phyloP scores from a whole-genome alignment of 352 stramenopile species.

The Globisporangium paddicum region DNA sequence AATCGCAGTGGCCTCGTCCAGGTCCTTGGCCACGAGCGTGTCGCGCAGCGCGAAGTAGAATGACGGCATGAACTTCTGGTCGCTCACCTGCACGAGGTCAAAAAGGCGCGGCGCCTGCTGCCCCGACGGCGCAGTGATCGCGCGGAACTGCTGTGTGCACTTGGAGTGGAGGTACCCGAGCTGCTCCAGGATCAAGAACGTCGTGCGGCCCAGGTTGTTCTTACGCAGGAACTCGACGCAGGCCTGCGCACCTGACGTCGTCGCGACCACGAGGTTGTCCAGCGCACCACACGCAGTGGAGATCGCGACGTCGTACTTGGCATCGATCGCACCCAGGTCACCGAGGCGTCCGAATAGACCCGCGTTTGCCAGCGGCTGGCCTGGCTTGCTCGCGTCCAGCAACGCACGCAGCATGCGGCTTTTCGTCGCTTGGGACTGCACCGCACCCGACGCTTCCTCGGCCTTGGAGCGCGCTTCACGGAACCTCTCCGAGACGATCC shows the following conservation, averaged over 20 bases:
- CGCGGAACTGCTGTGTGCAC: slow-evolving; percentile 58
- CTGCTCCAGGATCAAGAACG: slow-evolving; percentile 98
- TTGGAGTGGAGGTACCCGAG: slow-evolving; percentile 82
- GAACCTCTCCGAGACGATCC: slow-evolving; percentile 48
- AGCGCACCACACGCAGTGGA: slow-evolving; percentile 96
- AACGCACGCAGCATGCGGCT: slow-evolving; percentile 87
- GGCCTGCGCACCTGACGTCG: slow-evolving; percentile 91
- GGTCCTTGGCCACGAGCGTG: slow-evolving; percentile 95
- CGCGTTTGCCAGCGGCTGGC: slow-evolving; percentile 88
- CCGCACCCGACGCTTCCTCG: slow-evolving; percentile 61
- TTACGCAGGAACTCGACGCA: slow-evolving; percentile 95
- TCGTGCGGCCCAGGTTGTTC: slow-evolving; percentile 94
- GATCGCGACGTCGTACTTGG: slow-evolving; percentile 97
- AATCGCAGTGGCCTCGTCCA: slow-evolving; percentile 90
- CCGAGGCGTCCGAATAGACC: slow-evolving; percentile 95
- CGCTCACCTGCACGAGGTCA: slow-evolving; percentile 83
- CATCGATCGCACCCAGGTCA: slow-evolving; percentile 95
- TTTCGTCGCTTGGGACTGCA: slow-evolving; percentile 63
- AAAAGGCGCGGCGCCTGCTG: slow-evolving; percentile 73
- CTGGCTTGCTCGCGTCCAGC: slow-evolving; percentile 87
- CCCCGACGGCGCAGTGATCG: slow-evolving; percentile 39
- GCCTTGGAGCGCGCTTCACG: slow-evolving; percentile 69
- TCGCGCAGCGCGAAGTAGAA: slow-evolving; percentile 97
- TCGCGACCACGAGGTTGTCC: slow-evolving; percentile 97
- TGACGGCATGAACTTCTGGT: slow-evolving; percentile 88